Base-by-base conservation (phyloP, 371 early-diverging fungal species). In the Zychaea mexicana region DNA sequence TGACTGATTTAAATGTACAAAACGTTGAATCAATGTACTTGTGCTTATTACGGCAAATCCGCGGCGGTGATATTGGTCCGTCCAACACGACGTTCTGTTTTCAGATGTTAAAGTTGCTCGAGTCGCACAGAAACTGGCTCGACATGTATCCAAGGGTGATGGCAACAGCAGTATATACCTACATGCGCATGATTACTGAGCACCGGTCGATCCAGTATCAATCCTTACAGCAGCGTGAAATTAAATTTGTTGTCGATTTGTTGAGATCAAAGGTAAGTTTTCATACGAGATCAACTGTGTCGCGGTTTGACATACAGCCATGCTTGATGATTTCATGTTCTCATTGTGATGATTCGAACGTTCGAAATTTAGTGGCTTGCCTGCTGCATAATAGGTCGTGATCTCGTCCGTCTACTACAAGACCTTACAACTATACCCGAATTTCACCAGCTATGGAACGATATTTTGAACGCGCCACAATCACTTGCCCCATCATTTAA, bases 301-400 rank as follows among this genome's bases (percentile, higher is more conserved):
- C n/a, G n/a, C n/a, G n/a, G n/a, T n/a, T n/a, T n/a, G n/a, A n/a
- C n/a, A n/a, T n/a, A n/a, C n/a, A n/a, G n/a, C n/a, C n/a, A n/a
- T n/a, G n/a, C n/a, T n/a, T n/a, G n/a, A n/a, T n/a, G n/a, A n/a
- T n/a, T n/a, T n/a, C n/a, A n/a, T n/a, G n/a, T n/a, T n/a, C n/a
- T n/a, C n/a, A n/a, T n/a, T n/a, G n/a, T n/a, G n/a, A n/a, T n/a
- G n/a, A n/a, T n/a, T n/a, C n/a, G n/a, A n/a, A n/a, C n/a, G n/a
- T n/a, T n/a, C n/a, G n/a, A n/a, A n/a, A 27, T 24, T 17, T 52
- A 79, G 76, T 89, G 87, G 72, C 49, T 76, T 26, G 83, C 82
- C 32, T 92, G 92, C 64, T 78, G 81, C 3, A 69, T 77, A 22
- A 79, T 92, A 1, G 93, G 93, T 0, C 78, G 93, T 31, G 93